These are phyloP conservation scores for Malassezia brasiliensis DNA, from an alignment of 1,284 basidiomycete species.

Conservation along the genomic window DNA sequence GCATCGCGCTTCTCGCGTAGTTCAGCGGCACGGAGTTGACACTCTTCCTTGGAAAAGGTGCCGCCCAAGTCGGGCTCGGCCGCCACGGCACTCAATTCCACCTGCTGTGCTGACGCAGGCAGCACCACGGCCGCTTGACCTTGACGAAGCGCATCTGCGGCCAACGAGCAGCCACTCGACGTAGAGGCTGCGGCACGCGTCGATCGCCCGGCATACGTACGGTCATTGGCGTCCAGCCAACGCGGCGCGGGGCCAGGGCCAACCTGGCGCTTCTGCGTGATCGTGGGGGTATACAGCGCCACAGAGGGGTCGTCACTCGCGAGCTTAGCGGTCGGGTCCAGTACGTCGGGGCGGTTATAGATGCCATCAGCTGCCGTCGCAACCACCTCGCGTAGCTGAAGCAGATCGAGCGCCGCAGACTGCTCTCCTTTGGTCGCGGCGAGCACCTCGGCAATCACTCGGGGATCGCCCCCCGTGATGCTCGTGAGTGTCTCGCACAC, in stretches of 20 bases:
- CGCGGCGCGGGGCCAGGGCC: not conserved
- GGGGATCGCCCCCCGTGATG: slow-evolving; percentile 15
- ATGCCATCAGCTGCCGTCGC: slow-evolving; percentile 16
- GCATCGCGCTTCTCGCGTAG: slow-evolving; percentile 41
- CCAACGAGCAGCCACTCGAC: not conserved
- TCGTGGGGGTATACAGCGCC: slow-evolving; percentile 12
- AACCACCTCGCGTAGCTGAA: slow-evolving; percentile 30
- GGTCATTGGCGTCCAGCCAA: slow-evolving; percentile 1
- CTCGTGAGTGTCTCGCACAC: slow-evolving; percentile 23
- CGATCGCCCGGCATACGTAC: slow-evolving; percentile 7
- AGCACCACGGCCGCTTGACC: slow-evolving; percentile 21
- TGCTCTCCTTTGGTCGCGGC: slow-evolving; percentile 35
- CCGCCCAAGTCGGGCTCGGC: slow-evolving; percentile 14
- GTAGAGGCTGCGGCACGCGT: slow-evolving; percentile 1
- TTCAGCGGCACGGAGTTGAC: slow-evolving; percentile 28
- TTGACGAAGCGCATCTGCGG: not conserved
- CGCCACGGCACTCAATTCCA: slow-evolving; percentile 8
- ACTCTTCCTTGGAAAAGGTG: slow-evolving; percentile 26
- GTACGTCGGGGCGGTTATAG: slow-evolving; percentile 21
- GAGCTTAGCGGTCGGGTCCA: slow-evolving; percentile 31
- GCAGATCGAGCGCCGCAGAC: slow-evolving; percentile 38
- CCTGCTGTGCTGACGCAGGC: slow-evolving; percentile 24
- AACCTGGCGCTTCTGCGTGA: slow-evolving; percentile 15
- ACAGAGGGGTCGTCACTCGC: slow-evolving; percentile 16
- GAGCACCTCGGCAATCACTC: slow-evolving; percentile 21